Base-by-base conservation (phyloP, 2,329 filamentous ascomycete genomes). In the Colletotrichum magnum region DNA sequence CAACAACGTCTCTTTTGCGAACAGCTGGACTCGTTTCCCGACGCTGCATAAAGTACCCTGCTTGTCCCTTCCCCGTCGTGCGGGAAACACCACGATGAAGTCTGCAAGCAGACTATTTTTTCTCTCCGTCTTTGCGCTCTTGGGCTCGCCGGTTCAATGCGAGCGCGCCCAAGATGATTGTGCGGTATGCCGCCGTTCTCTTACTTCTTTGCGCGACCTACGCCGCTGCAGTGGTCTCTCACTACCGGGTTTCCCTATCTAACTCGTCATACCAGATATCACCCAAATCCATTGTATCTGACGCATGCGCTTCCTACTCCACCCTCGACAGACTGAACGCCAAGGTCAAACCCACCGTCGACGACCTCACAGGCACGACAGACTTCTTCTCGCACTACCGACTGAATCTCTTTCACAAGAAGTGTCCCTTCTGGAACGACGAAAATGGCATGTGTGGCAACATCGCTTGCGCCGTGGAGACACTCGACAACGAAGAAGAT, bases 341-440 rank as follows among this genome's bases (percentile, higher is more conserved):
- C 73, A 88, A 89, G 69, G 86, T 98, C 71, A 91, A 92, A 75
- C 93, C 94, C 18, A 88, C 90, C 60, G 84, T 99, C 74, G 88
- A 93, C 75, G 92, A 93, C 64, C 89, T 99, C 53, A 97, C 94
- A 0, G 89, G 89, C 74, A 90, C 93, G 61, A 97, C 95, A 79
- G 96, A 99, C 81, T 99, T 98, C 87, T 99, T 99, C 83, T 95
- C 95, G 61, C 94, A 98, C 82, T 99, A 98, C 84, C 92, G 96
- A 67, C 85, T 99, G 53, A 98, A 98, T 79, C 88, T 99, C 21
- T 99, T 94, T 82, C 93, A 97, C 81, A 97, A 96, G 81, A 90
- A 89, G 82, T 99, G 96, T 77, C 96, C 96, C 0, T 99, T 98
- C 79, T 99, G 96, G 95, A 89, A 91, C 77, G 96, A 99, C 79